Evolutionary conservation across 2,329 filamentous ascomycete species (phyloP).

Genomic region (Monascus ruber): DNA sequence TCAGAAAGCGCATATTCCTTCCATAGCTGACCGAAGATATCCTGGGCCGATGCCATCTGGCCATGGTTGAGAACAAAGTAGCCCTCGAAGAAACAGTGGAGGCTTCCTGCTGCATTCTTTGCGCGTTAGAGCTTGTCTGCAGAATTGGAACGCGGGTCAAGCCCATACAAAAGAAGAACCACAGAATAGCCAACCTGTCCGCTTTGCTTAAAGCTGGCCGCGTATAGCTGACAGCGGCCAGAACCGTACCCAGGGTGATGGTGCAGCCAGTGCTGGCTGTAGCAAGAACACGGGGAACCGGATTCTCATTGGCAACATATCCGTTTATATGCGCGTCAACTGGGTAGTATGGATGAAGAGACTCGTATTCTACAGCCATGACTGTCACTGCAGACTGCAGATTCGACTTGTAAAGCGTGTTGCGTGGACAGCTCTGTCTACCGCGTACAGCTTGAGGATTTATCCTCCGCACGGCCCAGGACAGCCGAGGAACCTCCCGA

Average conservation of each 20-base stretch:
- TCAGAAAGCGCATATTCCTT: slow-evolving; percentile 85
- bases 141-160: neutral
- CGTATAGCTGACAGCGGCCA: slow-evolving; percentile 40
- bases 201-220: slow-evolving; percentile 41
- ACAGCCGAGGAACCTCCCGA: no score
- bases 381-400: slow-evolving; percentile 1
- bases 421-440: no score
- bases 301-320: slow-evolving; percentile 56
- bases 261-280: slow-evolving; percentile 48
- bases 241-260: slow-evolving; percentile 47
- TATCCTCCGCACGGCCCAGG: no score
- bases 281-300: slow-evolving; percentile 47
- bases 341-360: slow-evolving; percentile 60
- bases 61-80: slow-evolving; percentile 66
- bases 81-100: slow-evolving; percentile 77
- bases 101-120: slow-evolving; percentile 26
- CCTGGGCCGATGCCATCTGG: slow-evolving; percentile 54
- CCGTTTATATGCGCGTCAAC: slow-evolving; percentile 48
- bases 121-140: slow-evolving; percentile 1
- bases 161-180: slow-evolving; percentile 62
- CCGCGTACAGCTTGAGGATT: no score
- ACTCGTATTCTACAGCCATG: neutral
- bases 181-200: slow-evolving; percentile 54
- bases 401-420: no score
- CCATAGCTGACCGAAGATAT: slow-evolving; percentile 75